Base-by-base conservation (phyloP, 2,329 filamentous ascomycete species). In the Aspergillus proliferans region DNA sequence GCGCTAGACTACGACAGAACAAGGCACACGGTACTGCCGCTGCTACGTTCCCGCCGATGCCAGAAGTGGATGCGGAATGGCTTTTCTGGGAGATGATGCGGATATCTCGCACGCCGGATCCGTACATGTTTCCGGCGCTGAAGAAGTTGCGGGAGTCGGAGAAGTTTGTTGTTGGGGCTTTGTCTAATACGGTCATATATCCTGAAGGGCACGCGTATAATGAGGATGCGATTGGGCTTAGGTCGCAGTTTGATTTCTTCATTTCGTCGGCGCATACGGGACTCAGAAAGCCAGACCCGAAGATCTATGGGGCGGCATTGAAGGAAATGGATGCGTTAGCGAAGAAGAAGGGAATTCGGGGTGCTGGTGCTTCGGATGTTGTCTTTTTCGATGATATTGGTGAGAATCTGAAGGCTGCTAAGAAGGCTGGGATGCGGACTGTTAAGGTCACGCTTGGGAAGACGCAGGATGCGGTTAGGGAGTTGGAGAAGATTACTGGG, bases 321-420 rank as follows among this genome's bases (percentile, higher is more conserved):
- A 68, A 77, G 48, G 77, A 81, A 57, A 75, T 93, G 55, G 76
- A 87, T 59, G 76, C 80, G 52, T 82, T 81, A 56, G 82, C 84
- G 1, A 76, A 71, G 61, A 68, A 73, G 21, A 82, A 81, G 33
- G 76, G 76, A 3, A 79, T 78, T 74, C 68, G 66, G 14, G 69
- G 5, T 73, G 74, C 94, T 7, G 67, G 72, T 48, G 72, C 85
- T 0, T 72, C 73, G 0, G 88, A 96, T 48, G 75, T 96, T 41
- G 71, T 95, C 4, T 98, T 98, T 65, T 71, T 96, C 45, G 93
- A 96, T 66, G 91, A 96, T 60, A 95, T 98, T 66, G 93, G 93
- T 1, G 84, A 91, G 69, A 98, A 98, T 66, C 69, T 97, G 50
- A 93, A 91, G 74, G 85, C 79, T 41, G 93, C 84, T 1, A 87